Base-by-base conservation (phyloP, 768 basidiomycete genomes). In the Phlebiopsis gigantea region DNA sequence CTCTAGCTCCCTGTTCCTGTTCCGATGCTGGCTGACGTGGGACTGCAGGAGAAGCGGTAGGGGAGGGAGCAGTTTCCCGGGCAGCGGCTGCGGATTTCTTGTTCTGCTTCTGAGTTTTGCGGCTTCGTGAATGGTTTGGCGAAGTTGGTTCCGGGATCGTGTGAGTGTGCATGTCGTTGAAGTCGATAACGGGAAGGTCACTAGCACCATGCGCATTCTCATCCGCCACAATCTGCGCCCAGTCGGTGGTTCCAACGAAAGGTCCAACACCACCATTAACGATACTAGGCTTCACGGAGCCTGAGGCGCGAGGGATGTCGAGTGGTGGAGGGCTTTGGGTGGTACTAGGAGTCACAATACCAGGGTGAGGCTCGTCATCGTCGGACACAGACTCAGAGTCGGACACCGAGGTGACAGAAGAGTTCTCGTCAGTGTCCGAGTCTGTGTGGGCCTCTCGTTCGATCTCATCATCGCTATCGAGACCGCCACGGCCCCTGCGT, bases 161-260 rank as follows among this genome's bases (percentile, higher is more conserved):
- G 44, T 71, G 63, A n/a, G 62, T 59, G 42, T 68, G 68, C 43
- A 82, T 68, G 56, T 92, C 86, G 52, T 82, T 78, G 65, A 93
- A 93, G 57, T 91, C 87, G 62, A 93, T 84, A 63, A 92, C 85
- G 31, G 90, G 91, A 7, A 93, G 76, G 25, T 83, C 81, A 7
- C 80, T 81, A 46, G 81, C 74, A 19, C 84, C 86, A 59, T 84
- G 78, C n/a, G 72, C 73, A 44, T 71, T 78, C 71, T 88, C 87
- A 57, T 85, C 85, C 17, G 85, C 77, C n/a, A 91, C 88, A 83
- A 91, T 88, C 66, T 92, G 88, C 9, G 88, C 87, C 90, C 90
- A 92, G 63, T 81, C 79, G 15, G 79, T 78, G 24, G 74, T 48
- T 28, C 77, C 68, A 1, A 79, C 71, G 68, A 88, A 84, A 15